Percentiles rank a stretch among this genome's conserved stretches.
Conservation (phyloP, 345 rosid genomes). For the Conringia planisiliqua region DNA sequence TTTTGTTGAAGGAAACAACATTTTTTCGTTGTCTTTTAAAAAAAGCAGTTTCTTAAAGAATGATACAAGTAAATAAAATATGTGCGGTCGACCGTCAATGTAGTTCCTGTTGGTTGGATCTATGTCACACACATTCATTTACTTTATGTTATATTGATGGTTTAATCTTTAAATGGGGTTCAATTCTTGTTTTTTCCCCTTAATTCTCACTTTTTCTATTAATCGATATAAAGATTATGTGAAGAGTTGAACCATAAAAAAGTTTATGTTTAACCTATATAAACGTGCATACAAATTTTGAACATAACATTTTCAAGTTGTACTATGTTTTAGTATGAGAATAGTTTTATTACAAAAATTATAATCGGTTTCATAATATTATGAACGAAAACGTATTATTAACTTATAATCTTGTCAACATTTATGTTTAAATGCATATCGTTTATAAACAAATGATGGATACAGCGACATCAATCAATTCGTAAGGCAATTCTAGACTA, state of each 20-base stretch:
- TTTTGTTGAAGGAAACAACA: conserved; percentile 27
- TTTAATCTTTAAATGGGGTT: not conserved
- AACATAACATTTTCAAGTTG: not conserved
- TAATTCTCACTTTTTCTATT: not conserved
- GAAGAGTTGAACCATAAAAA: not conserved
- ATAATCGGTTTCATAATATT: not conserved
- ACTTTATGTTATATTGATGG: not conserved
- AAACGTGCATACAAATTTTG: not conserved
- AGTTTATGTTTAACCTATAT: not conserved
- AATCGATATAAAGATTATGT: not conserved
- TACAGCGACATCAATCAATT: not conserved
- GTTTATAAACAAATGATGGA: not conserved
- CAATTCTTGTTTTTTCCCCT: not conserved
- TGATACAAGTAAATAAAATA: not conserved
- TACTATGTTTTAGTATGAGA: not conserved
- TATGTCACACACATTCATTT: conserved; percentile 5
- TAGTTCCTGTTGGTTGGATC: conserved; percentile 17
- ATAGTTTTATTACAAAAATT: not conserved
- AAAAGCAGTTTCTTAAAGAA: conserved; percentile 7
- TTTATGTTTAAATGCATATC: not conserved
- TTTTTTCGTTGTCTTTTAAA: not conserved
- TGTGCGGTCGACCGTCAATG: conserved; percentile 16
- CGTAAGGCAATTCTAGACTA: not conserved
- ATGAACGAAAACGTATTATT: not conserved
- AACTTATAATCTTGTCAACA: not conserved